These are phyloP conservation scores for Coccomyxa subellipsoidea DNA, from an alignment of 163 green algal species.

Conservation along the genomic window DNA sequence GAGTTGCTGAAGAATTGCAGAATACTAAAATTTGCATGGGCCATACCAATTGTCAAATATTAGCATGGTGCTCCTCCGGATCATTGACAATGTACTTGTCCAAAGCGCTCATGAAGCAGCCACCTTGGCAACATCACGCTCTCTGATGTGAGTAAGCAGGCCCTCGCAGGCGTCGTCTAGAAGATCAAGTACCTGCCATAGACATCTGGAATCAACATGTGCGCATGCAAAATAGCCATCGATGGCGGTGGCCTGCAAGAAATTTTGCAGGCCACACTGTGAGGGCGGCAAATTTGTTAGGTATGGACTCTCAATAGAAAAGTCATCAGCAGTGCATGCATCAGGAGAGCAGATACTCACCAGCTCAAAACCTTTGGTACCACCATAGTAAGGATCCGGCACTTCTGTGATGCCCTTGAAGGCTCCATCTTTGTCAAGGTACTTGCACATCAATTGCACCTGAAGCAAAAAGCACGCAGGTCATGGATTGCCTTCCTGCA, in stretches of 20 bases:
- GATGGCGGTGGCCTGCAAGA: neutral
- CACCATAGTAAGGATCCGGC: slow-evolving; percentile 90
- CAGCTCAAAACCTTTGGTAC: slow-evolving; percentile 73
- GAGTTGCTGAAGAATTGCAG: too few species aligned
- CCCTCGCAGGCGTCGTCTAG: slow-evolving; percentile 79
- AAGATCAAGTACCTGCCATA: slow-evolving; percentile 73
- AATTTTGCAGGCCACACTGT: neutral
- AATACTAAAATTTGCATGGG: too few species aligned
- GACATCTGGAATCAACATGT: neutral
- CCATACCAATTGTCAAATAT: too few species aligned
- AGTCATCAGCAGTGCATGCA: neutral
- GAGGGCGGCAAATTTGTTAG: neutral
- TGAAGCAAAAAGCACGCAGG: too few species aligned
- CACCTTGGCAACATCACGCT: neutral
- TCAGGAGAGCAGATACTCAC: slow-evolving; percentile 10
- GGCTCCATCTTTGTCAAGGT: slow-evolving; percentile 46
- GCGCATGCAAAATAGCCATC: neutral
- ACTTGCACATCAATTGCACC: slow-evolving; percentile 73
- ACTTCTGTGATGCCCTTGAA: slow-evolving; percentile 54
- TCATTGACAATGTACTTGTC: too few species aligned
- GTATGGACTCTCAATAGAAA: neutral
- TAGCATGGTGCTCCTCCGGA: too few species aligned
- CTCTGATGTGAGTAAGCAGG: slow-evolving; percentile 42
- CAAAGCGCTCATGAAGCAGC: neutral
- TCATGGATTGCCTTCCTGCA: neutral